Conservation (phyloP, 2,329 filamentous ascomycete genomes). For the Pyrenochaeta sp. region DNA sequence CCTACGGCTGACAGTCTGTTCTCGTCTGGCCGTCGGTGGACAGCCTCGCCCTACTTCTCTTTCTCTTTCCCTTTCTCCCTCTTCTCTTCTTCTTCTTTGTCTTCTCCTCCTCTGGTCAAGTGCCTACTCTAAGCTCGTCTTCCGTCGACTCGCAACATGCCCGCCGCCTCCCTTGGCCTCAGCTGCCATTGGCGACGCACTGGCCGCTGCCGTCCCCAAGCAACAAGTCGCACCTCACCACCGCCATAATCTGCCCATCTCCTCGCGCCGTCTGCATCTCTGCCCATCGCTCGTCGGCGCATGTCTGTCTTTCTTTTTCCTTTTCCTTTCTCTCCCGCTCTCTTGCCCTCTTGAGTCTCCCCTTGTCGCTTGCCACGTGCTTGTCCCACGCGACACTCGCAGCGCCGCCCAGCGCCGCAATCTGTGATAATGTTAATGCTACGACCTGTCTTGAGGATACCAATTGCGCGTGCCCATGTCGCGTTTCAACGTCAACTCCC, state of each 20-base stretch:
- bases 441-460: slow-evolving; percentile 24
- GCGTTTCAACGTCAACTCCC: slow-evolving; percentile 24
- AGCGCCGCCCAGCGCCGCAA: slow-evolving; percentile 14
- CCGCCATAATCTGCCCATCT: slow-evolving; percentile 7
- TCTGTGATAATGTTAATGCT: slow-evolving; percentile 44
- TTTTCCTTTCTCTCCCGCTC: slow-evolving; percentile 21
- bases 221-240: slow-evolving; percentile 10
- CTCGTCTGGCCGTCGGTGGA: too few relatives aligned
- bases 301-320: slow-evolving; percentile 24
- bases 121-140: too few relatives aligned
- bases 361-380: slow-evolving; percentile 26
- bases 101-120: background rate
- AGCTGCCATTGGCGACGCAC: background rate
- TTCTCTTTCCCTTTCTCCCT: background rate
- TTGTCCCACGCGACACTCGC: slow-evolving; percentile 30
- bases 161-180: slow-evolving; percentile 3
- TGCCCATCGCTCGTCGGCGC: slow-evolving; percentile 10
- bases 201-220: slow-evolving; percentile 7
- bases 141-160: background rate
- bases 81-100: background rate
- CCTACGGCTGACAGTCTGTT: background rate
- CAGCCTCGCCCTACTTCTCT: background rate
- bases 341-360: slow-evolving; percentile 11
- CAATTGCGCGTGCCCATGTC: slow-evolving; percentile 25
- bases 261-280: slow-evolving; percentile 7